Percentiles rank a stretch among this genome's conserved stretches.
Conservation (phyloP, 805 yeast species). For the Torulaspora indica region DNA sequence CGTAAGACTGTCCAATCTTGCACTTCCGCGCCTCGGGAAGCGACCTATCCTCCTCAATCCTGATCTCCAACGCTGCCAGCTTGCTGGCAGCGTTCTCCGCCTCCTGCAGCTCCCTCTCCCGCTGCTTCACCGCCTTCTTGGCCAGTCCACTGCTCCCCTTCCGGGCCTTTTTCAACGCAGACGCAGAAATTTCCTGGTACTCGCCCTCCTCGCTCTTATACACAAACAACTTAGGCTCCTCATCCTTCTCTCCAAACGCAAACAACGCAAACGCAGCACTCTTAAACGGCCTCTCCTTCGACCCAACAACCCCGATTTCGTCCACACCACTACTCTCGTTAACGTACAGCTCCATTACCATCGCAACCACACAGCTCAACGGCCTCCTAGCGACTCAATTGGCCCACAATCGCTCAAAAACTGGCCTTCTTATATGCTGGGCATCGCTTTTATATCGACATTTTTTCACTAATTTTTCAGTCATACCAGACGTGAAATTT, state of each 20-base stretch:
- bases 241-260: slow-evolving; percentile 38
- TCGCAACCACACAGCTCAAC: not conserved
- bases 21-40: slow-evolving; percentile 64
- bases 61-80: slow-evolving; percentile 73
- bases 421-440: too few relatives aligned
- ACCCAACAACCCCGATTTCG: slow-evolving; percentile 52
- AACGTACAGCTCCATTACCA: slow-evolving; percentile 49
- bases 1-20: slow-evolving; percentile 57
- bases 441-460: not conserved
- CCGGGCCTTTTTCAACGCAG: slow-evolving; percentile 92
- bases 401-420: not conserved
- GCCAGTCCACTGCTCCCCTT: slow-evolving; percentile 90
- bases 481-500: slow-evolving; percentile 6
- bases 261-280: slow-evolving; percentile 76
- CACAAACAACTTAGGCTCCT: slow-evolving; percentile 47
- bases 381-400: not conserved
- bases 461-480: slow-evolving; percentile 2
- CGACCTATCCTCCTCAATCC: slow-evolving; percentile 64
- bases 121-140: slow-evolving; percentile 58
- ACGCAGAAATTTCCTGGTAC: slow-evolving; percentile 75
- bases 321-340: slow-evolving; percentile 73
- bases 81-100: slow-evolving; percentile 70
- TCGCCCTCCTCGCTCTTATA: slow-evolving; percentile 42
- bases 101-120: slow-evolving; percentile 48
- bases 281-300: slow-evolving; percentile 66